Conservation (phyloP, 139 green algal genomes). For the Chlamydomonas asymmetrica region DNA sequence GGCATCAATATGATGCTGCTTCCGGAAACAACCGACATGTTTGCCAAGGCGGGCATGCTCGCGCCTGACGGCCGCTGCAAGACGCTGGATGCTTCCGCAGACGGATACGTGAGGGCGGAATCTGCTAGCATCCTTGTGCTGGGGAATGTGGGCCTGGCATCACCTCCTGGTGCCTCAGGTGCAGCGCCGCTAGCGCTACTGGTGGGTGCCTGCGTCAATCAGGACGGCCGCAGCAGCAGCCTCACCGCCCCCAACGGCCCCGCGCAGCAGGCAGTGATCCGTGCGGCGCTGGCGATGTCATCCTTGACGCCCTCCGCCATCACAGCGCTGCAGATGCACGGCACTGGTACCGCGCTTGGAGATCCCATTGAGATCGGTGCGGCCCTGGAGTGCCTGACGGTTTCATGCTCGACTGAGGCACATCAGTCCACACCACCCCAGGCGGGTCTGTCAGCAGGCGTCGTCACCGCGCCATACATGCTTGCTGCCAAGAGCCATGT, state of each 20-base stretch:
- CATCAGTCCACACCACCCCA: neutral
- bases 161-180: neutral
- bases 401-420: too few species aligned
- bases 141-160: constrained; percentile 2
- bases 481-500: constrained; percentile 65
- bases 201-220: constrained; percentile 58
- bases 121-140: constrained; percentile 41
- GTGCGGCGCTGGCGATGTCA: constrained; percentile 38
- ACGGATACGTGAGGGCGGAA: constrained; percentile 64
- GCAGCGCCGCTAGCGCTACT: constrained; percentile 36
- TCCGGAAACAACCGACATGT: constrained; percentile 73
- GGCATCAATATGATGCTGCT: constrained; percentile 80
- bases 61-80: constrained; percentile 82
- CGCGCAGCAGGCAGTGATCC: constrained; percentile 77
- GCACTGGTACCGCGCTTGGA: constrained; percentile 78
- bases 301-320: constrained; percentile 12
- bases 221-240: constrained; percentile 83
- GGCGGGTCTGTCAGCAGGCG: neutral
- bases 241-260: constrained; percentile 89
- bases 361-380: constrained; percentile 82
- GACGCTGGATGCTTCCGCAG: constrained; percentile 75
- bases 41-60: constrained; percentile 68
- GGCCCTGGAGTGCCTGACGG: constrained; percentile 22
- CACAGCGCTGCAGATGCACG: constrained; percentile 66
- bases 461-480: constrained; percentile 24